phyloP scores from a whole-genome alignment of 106 monocot genomes.

The Platanthera guangdongensis region DNA sequence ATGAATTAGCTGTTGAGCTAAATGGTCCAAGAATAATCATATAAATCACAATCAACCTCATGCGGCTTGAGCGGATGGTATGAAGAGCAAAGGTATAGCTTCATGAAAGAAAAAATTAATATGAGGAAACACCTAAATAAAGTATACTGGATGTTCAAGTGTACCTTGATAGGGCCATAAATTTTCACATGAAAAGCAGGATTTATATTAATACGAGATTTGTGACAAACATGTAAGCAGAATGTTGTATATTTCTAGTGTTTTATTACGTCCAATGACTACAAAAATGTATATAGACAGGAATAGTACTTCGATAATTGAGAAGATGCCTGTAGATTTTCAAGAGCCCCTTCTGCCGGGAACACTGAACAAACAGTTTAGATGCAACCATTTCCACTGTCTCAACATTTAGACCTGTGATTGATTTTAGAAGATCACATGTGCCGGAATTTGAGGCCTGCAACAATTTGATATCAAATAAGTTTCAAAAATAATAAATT shows the following conservation, averaged over 20 bases:
- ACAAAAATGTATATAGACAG: not conserved
- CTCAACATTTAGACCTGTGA: slow-evolving; percentile 80
- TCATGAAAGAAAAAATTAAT: not conserved
- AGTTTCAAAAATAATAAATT: slow-evolving; percentile 2
- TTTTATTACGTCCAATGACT: not conserved
- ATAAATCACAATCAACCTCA: not conserved
- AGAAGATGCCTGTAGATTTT: slow-evolving; percentile 93
- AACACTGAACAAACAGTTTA: slow-evolving; percentile 96
- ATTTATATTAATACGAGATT: not conserved
- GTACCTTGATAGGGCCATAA: not conserved
- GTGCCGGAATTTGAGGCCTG: slow-evolving; percentile 81
- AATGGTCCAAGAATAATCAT: not conserved
- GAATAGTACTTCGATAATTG: slow-evolving; percentile 75
- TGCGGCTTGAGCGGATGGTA: not conserved
- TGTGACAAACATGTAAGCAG: not conserved
- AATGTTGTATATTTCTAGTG: not conserved
- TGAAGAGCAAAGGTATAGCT: not conserved
- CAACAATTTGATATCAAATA: slow-evolving; percentile 23
- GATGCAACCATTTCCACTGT: slow-evolving; percentile 93
- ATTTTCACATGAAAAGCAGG: not conserved
- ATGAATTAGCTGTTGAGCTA: not conserved
- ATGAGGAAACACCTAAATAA: not conserved
- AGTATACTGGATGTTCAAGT: not conserved
- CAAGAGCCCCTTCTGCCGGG: slow-evolving; percentile 81
- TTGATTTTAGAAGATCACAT: slow-evolving; percentile 86